Conservation (phyloP, 2,329 filamentous ascomycete genomes). For the Epichloe sp. region DNA sequence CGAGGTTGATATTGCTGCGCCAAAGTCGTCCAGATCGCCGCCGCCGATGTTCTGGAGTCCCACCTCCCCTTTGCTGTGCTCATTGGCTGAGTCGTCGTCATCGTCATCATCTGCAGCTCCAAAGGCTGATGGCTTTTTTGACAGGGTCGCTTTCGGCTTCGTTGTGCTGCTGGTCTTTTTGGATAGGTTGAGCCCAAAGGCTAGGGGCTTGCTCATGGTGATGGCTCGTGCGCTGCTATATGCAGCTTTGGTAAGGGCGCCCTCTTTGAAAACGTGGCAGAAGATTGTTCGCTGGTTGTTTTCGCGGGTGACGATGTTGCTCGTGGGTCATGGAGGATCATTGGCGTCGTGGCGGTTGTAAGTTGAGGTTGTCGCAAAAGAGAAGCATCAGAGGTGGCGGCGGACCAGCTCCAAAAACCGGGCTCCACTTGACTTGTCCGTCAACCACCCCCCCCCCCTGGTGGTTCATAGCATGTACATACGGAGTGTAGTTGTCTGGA, state of each 20-base stretch:
- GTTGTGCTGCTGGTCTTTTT: conserved; percentile 40
- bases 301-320: not conserved
- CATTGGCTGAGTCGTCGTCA: conserved; percentile 42
- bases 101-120: conserved; percentile 40
- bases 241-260: not conserved
- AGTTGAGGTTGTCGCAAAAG: not conserved
- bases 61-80: conserved; percentile 21
- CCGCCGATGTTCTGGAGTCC: conserved; percentile 50
- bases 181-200: conserved; percentile 45
- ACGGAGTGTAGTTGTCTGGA: no score
- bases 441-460: no score
- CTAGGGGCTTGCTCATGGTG: conserved; percentile 35
- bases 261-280: not conserved
- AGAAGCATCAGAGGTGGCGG: not conserved
- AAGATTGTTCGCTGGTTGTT: not conserved
- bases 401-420: no score
- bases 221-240: not conserved
- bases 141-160: conserved; percentile 30
- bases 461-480: no score
- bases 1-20: conserved; percentile 11
- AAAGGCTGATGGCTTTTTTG: conserved; percentile 43
- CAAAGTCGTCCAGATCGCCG: conserved; percentile 43
- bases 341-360: not conserved
- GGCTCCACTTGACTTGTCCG: not conserved
- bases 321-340: not conserved